Evolutionary conservation across 2,329 filamentous ascomycete species (phyloP), one percentile per base, ranked within the genome.

Genomic region (Pseudogymnoascus sp.): DNA sequence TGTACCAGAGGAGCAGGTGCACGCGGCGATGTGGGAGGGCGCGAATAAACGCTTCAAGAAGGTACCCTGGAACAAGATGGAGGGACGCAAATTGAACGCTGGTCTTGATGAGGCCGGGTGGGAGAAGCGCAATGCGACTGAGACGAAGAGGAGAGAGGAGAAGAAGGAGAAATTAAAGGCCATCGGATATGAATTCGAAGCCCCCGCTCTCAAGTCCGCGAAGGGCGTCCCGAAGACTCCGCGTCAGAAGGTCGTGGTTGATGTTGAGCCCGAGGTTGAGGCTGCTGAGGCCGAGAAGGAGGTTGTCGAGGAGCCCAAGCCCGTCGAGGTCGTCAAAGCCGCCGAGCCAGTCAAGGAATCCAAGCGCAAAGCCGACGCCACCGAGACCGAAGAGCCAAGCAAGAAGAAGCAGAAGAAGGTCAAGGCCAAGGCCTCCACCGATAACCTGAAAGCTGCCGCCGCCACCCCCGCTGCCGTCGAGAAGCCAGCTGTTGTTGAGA

Each of bases 11-110:
- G 90, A 90, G 66, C 86, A 93, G 73, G 80, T 96, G 47, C 91
- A 96, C 74, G 82, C 86, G 91, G 66, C 79, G 4, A 7, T 97
- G 62, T 97, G 92, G 85, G 92, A 95, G 78, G 92, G 92, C 39
- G 91, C 92, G 71, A 93, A 96, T 76, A 86, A 86, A 71, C 88
- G 93, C 63, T 97, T 95, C 82, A 96, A 96, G 81, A 83, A 83
- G 67, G 86, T 93, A 11, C 93, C 95, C 18, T 88, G 90, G 82
- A 95, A 92, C 77, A 90, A 90, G 78, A 88, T 97, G 74, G 89
- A 89, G 65, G 90, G 90, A 60, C 81, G 86, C 70, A 83, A 85
- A 70, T 81, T 97, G 68, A 86, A 88, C 71, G 85, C 87, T 73
- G 89, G 90, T 45, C 83, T 85, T 68, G 85, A 88, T 18, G 85